Evolutionary conservation across 177 flowering plant genomes (phyloP), one percentile per base, ranked within the genome.

Genomic region (Telopea speciosissima): DNA sequence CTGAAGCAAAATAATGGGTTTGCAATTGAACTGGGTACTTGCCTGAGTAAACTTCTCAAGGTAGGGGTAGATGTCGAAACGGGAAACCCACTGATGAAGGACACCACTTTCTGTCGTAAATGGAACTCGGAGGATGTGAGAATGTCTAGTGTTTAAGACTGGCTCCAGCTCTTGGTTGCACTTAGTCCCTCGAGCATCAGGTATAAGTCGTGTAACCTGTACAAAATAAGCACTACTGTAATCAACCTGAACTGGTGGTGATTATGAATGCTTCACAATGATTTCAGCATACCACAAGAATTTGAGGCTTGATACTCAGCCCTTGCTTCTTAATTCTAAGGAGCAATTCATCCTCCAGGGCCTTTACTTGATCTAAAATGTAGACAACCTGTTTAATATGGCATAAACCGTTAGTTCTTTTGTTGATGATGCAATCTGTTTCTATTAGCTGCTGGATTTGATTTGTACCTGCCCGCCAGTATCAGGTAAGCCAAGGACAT

Each of bases 401-500:
- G 54, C 62, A 65, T 13, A 70, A 52, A 40, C n/a, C 1, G 33
- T 56, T 16, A 54, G 22, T 40, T 22, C 11, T 16, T 19, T 36
- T 8, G 3, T 54, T 19, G 36, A 33, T 23, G 22, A 5, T 65
- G 65, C n/a, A 62, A 62, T 13, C 40, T 49, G 5, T 25, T 25
- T 66, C 17, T 44, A 10, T 9, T 13, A 22, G 24, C 25, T 19
- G 31, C 17, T 63, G 66, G 66, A 19, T 14, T 44, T 5, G 36
- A n/a, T 33, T 12, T 63, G 9, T 71, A 92, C 98, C 90, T 95
- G 99, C 40, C 99, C 99, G 24, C 98, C 99, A 16, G 99, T 95
- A 70, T 95, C 99, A 1, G 99, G 99, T 81, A 93, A 83, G 52
- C 98, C 99, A 6, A 95, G 92, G 68, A 95, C 99, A 71, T 89